Evolutionary conservation across 441 rosid species (phyloP), one percentile per base, ranked within the genome.

Genomic region (Raphanus hybrid): DNA sequence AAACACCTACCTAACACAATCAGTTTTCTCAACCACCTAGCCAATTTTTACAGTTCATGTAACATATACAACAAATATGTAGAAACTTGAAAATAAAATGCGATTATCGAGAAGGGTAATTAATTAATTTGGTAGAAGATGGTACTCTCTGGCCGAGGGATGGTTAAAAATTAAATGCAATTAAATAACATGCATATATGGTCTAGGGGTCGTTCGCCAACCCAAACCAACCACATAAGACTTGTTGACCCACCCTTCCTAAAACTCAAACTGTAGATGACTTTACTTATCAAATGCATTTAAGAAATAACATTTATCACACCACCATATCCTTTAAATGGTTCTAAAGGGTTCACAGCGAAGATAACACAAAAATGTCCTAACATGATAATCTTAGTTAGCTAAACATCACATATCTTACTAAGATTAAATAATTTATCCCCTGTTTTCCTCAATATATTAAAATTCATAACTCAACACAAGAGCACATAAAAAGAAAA

Each of bases 201-300:
- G 43, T 27, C 10, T 43, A 72, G 0, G 69, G 69, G 73, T 78
- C 64, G 77, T 67, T 72, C 73, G 52, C 77, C 81, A 72, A 78
- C 81, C 60, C 6, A 71, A 45, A 77, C 52, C 52, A 12, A 69
- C 76, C 66, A 67, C 55, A 76, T 65, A 15, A 64, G 73, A 59
- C 34, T 78, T 72, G 81, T 67, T 78, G 73, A 78, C 77, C 81
- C 54, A 78, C 81, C 76, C 55, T 32, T 35, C 64, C 67, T 77
- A 64, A 45, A 5, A 1, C 66, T 57, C 37, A 37, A 37, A 37
- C 2, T 50, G 52, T n/a, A 9, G 39, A 58, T n/a, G 54, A 43
- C 64, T 12, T n/a, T 48, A 48, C 54, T 4, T 5, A 52, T 70
- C 58, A 77, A 15, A 50, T 15, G 68, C 77, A 78, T 73, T 78